Evolutionary conservation across 129 eudicot species (phyloP), one percentile per base, ranked within the genome.

Genomic region (Lactuca saligna): DNA sequence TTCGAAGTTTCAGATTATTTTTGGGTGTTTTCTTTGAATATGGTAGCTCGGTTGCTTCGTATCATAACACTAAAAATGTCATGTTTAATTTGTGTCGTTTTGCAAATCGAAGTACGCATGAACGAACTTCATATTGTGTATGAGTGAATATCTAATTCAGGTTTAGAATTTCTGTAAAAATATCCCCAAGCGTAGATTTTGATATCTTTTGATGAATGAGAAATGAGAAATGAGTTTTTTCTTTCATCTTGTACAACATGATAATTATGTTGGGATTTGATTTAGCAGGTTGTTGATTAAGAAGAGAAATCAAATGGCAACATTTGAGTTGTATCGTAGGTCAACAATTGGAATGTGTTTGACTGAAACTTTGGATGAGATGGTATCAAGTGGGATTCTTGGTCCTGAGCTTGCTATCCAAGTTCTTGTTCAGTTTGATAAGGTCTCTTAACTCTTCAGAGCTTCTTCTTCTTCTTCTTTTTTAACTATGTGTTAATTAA

Each of bases 321-420:
- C 96, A 4, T 89, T 94, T 68, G 99, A 94, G 81, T 75, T 89
- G 79, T 94, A 94, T 70, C 78, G 99, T 35, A 81, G 97, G 76
- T 89, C 99, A 42, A 94, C 95, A 60, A 94, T 94, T 34, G 99
- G 99, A 15, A 87, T 94, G 97, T 89, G 99, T 67, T 80, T 94
- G 88, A 94, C 95, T 3, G 97, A 94, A 68, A 89, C 97, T 7
- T 75, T 94, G 75, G 99, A 94, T 70, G 95, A 94, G 84, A 87
- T 89, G 99, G 97, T 94, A 57, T 73, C 80, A 32, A 81, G 71
- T 61, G 95, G 97, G 3, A 51, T 70, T 63, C 93, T 94, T 17
- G 82, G 85, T 68, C 95, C 97, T 8, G 97, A 94, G 61, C 82
- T 81, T n/a, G 99, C 99, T 48, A 89, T 89, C 61, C 95, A 89